Conservation (phyloP, 2,329 filamentous ascomycete species). For the Chalaropsis ovoidea region DNA sequence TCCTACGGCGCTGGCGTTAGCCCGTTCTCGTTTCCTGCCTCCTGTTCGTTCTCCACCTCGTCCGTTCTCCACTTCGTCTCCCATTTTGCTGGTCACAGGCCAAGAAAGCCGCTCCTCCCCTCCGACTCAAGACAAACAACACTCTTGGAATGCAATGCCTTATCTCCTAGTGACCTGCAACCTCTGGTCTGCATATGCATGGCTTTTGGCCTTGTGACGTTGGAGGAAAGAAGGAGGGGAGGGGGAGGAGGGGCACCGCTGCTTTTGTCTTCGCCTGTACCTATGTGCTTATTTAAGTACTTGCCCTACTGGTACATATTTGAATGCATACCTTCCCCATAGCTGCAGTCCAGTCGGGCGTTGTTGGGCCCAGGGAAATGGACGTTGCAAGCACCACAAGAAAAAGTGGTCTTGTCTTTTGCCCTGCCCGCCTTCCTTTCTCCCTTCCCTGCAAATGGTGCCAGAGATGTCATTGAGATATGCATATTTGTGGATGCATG, state of each 20-base stretch:
- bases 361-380: too few species aligned
- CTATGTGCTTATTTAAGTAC: too few species aligned
- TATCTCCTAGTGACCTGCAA: not conserved
- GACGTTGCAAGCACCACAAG: too few species aligned
- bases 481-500: constrained; percentile 19
- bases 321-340: too few species aligned
- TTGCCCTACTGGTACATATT: too few species aligned
- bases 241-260: not conserved
- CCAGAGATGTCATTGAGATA: constrained; percentile 17
- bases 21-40: not conserved
- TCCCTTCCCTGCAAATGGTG: not conserved
- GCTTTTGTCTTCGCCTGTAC: too few species aligned
- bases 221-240: not conserved
- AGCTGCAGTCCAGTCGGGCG: too few species aligned
- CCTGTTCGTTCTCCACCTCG: not conserved
- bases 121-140: too few species aligned
- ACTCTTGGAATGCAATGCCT: not conserved
- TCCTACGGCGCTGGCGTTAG: too few species aligned
- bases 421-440: not conserved
- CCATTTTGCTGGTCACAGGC: not conserved
- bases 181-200: constrained; percentile 3
- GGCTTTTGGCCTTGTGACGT: not conserved
- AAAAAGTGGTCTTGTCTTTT: not conserved
- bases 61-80: not conserved
- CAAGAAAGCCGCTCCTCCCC: not conserved